Percentiles rank a stretch among this genome's conserved stretches.
phyloP scores from a whole-genome alignment of 2,329 filamentous ascomycete genomes.

The Fusarium decemcellulare region DNA sequence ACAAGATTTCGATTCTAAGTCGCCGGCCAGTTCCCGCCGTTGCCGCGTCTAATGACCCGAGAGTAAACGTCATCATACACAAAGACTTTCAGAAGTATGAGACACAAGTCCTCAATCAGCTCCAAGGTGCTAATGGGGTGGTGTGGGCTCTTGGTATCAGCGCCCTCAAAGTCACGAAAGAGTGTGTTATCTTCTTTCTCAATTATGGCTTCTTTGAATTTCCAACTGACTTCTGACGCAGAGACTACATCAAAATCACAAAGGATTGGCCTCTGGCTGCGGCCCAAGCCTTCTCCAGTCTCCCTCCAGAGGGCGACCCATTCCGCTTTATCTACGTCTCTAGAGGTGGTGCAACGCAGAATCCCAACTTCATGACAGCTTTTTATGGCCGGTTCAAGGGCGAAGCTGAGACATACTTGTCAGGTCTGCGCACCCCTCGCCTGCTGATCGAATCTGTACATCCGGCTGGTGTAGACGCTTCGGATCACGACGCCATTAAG shows the following conservation, averaged over 20 bases:
- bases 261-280: background rate
- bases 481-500: background rate
- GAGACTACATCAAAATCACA: background rate
- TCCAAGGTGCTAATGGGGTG: background rate
- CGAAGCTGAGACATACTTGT: background rate
- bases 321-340: constrained; percentile 3
- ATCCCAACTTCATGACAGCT: background rate
- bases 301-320: background rate
- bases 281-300: background rate
- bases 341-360: background rate
- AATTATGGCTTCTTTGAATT: fast-evolving
- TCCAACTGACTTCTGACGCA: background rate
- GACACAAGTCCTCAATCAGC: background rate
- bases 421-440: background rate
- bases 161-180: background rate
- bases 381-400: background rate
- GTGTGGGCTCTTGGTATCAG: background rate
- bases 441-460: background rate
- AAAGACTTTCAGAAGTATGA: background rate
- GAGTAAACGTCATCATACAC: background rate
- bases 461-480: background rate
- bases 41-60: background rate
- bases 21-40: background rate
- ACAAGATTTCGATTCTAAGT: background rate
- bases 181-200: background rate